Evolutionary conservation across 345 rosid species (phyloP).

Genomic region (Eucalyptus camaldulensis): DNA sequence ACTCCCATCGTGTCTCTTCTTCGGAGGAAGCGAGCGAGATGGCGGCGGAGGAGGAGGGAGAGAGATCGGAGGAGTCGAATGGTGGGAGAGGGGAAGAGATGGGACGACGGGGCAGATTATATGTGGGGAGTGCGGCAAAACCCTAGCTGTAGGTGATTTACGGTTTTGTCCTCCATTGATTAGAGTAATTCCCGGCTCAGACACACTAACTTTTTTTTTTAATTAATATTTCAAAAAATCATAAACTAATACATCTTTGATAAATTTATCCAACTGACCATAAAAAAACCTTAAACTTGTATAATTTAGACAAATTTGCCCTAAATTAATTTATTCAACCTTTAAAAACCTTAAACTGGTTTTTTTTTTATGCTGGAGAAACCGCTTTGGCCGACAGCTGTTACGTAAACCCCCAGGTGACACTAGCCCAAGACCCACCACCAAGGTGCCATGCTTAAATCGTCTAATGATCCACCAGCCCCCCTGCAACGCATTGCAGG

Average conservation of each 20-base stretch:
- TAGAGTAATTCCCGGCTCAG: not conserved
- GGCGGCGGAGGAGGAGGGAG: not conserved
- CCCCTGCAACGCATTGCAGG: too few species aligned
- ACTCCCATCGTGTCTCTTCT: not conserved
- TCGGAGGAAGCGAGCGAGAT: not conserved
- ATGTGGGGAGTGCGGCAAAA: not conserved
- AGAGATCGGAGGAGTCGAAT: not conserved
- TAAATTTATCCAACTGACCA: accelerated
- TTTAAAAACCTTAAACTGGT: too few species aligned
- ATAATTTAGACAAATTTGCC: too few species aligned
- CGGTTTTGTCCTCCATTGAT: not conserved
- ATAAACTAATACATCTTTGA: too few species aligned
- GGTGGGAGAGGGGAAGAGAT: not conserved
- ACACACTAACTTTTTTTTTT: not conserved
- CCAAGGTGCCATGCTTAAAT: too few species aligned
- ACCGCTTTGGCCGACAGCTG: too few species aligned
- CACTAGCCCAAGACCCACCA: too few species aligned
- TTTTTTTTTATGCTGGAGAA: too few species aligned
- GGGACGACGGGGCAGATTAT: not conserved
- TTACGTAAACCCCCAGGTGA: too few species aligned
- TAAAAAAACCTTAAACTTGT: accelerated
- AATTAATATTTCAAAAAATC: too few species aligned
- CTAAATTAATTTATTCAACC: too few species aligned
- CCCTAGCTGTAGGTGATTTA: not conserved
- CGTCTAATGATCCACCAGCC: too few species aligned